Conservation (phyloP, 768 basidiomycete species). For the Gelatoporia subvermispora region DNA sequence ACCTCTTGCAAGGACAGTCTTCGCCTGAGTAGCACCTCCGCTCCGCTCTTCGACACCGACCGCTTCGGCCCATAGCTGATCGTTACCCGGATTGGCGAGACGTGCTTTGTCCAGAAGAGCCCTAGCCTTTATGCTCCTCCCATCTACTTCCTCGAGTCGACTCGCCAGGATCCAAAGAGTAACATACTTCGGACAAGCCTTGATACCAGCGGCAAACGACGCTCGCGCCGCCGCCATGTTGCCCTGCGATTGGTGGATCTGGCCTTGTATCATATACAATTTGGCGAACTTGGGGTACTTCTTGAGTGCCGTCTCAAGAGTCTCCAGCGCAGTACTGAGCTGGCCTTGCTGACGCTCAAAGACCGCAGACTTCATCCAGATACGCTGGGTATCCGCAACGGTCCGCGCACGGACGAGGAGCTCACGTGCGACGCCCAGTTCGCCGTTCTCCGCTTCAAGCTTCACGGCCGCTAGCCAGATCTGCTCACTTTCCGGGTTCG, state of each 20-base stretch:
- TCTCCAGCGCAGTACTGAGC: slow-evolving; percentile 66
- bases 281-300: slow-evolving; percentile 91
- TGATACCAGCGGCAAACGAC: slow-evolving; percentile 79
- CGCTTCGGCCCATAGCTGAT: slow-evolving; percentile 86
- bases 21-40: slow-evolving; percentile 74
- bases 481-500: slow-evolving; percentile 94
- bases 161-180: slow-evolving; percentile 89
- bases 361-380: slow-evolving; percentile 99
- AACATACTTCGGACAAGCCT: slow-evolving; percentile 80
- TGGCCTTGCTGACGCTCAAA: slow-evolving; percentile 90
- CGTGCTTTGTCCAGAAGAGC: slow-evolving; percentile 88
- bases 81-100: slow-evolving; percentile 78
- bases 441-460: slow-evolving; percentile 92
- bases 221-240: slow-evolving; percentile 66
- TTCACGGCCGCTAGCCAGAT: slow-evolving; percentile 99
- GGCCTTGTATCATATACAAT: slow-evolving; percentile 96
- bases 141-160: slow-evolving; percentile 84
- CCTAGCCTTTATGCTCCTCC: slow-evolving; percentile 88
- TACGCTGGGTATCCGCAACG: slow-evolving; percentile 92
- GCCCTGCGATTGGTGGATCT: slow-evolving; percentile 68
- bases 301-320: slow-evolving; percentile 64
- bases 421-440: slow-evolving; percentile 80
- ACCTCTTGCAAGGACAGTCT: slow-evolving; percentile 82
- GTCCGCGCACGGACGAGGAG: slow-evolving; percentile 83
- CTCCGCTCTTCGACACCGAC: slow-evolving; percentile 90